A percentile compares a stretch with the other conserved stretches of the same genome.
Conservation (phyloP, 2,329 filamentous ascomycete species). For the Venturia pyrina region DNA sequence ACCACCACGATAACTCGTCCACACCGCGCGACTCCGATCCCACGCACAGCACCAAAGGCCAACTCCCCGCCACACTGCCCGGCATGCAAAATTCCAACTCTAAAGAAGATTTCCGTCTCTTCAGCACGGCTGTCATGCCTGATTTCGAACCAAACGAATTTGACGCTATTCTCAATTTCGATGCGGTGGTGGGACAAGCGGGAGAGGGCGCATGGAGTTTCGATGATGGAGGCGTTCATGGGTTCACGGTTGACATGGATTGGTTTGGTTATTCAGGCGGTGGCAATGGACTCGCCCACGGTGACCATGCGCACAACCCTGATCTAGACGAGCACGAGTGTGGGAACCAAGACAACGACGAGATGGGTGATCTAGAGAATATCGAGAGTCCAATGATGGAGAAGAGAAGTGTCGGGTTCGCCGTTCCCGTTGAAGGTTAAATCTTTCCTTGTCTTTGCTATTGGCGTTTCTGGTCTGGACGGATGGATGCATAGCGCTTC, state of each 20-base stretch:
- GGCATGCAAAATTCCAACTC: neutral
- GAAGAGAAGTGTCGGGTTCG: neutral
- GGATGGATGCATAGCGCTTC: neutral
- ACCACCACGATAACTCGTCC: constrained; percentile 18
- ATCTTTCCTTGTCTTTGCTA: neutral
- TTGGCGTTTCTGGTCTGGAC: neutral
- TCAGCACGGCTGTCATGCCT: constrained; percentile 19
- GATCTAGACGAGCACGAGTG: neutral
- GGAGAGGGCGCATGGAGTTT: constrained; percentile 16
- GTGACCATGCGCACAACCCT: neutral
- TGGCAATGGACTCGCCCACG: neutral
- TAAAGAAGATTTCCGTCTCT: constrained; percentile 6
- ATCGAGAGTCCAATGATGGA: neutral
- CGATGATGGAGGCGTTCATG: constrained; percentile 22
- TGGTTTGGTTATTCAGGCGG: constrained; percentile 15
- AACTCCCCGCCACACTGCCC: neutral
- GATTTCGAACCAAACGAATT: constrained; percentile 32
- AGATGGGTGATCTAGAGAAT: neutral
- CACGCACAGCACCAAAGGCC: neutral
- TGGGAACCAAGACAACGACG: neutral
- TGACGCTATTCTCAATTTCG: constrained; percentile 29
- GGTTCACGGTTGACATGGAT: constrained; percentile 16
- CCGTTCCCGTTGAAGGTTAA: neutral
- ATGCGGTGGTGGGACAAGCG: constrained; percentile 20
- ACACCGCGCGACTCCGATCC: neutral